Percentiles rank a stretch among this genome's conserved stretches.
These are phyloP conservation scores for Scleromitrula shiraiana DNA, from an alignment of 2,329 filamentous ascomycete species.

Conservation along the genomic window DNA sequence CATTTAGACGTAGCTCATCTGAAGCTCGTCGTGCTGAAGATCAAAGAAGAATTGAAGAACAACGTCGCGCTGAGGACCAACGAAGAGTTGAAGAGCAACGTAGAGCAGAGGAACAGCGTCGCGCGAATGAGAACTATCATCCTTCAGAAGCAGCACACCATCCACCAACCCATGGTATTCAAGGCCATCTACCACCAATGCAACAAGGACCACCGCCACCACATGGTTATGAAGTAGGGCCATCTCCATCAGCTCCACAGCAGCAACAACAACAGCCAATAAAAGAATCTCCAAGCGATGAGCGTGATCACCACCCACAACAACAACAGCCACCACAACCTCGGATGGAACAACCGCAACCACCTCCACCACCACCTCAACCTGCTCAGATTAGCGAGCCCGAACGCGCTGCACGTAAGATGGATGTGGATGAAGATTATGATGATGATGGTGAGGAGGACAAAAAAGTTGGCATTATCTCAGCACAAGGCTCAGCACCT, in stretches of 20 bases:
- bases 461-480: constrained; percentile 48
- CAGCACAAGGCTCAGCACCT: constrained; percentile 38
- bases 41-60: constrained; percentile 60
- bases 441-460: constrained; percentile 91
- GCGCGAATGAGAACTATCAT: constrained; percentile 73
- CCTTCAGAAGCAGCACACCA: constrained; percentile 91
- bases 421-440: constrained; percentile 97
- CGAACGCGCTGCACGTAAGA: constrained; percentile 76
- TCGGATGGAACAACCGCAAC: constrained; percentile 7
- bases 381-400: constrained; percentile 60
- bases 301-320: constrained; percentile 37
- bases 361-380: constrained; percentile 33
- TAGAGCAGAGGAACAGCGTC: constrained; percentile 53
- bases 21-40: constrained; percentile 55
- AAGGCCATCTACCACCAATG: constrained; percentile 53
- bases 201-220: constrained; percentile 49
- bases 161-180: constrained; percentile 51
- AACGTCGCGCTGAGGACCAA: constrained; percentile 26
- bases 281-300: constrained; percentile 51
- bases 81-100: constrained; percentile 47
- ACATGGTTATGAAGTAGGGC: constrained; percentile 39
- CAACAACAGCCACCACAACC: constrained; percentile 25
- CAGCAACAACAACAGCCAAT: constrained; percentile 9
- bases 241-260: constrained; percentile 33
- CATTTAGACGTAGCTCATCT: constrained; percentile 70